Base-by-base conservation (phyloP, 2,329 filamentous ascomycete species). In the Neopestalotiopsis rosae region DNA sequence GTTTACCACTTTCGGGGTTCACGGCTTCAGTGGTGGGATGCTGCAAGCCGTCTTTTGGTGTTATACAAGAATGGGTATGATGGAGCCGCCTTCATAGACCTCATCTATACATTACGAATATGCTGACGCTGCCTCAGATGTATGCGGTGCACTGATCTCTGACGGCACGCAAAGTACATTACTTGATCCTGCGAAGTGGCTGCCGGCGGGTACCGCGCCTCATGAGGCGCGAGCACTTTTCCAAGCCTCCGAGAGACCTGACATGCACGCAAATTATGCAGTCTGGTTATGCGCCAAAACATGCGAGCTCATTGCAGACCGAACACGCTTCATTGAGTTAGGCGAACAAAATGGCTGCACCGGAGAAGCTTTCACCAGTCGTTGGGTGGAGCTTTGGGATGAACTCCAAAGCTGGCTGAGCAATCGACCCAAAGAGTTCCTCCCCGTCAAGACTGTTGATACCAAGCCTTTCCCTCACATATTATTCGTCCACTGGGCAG, bases 211-310 rank as follows among this genome's bases (percentile, higher is more conserved):
- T 28, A 76, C 79, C 12, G 72, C 80, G 13, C 77, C 80, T 20
- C 74, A 78, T 5, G 78, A 81, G 20, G 80, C 81, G 4, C 74
- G 76, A 17, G 72, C 75, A 58, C 71, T 85, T 67, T 81, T 85
- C 72, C 74, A 76, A 45, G 70, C 61, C 14, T 66, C 68, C 17
- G 70, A 71, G 72, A 79, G 78, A 10, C 80, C 84, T 5, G 88
- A 90, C 71, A 88, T 86, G 82, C 84, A 88, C 70, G 88, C 88
- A 40, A 90, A 90, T 72, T 87, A 87, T 71, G 82, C 87, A 7
- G 87, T 90, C 2, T 90, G 87, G 71, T 81, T 90, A 1, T 85
- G 83, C 65, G 84, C 87, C 4, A 83, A 82, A 68, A 83, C 83
- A 1, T 87, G 84, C 69, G 83, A 88, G 71, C 81, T 89, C 3